Conservation (phyloP, 169 alveolate genomes). For the Cardiosporidium cionae region DNA sequence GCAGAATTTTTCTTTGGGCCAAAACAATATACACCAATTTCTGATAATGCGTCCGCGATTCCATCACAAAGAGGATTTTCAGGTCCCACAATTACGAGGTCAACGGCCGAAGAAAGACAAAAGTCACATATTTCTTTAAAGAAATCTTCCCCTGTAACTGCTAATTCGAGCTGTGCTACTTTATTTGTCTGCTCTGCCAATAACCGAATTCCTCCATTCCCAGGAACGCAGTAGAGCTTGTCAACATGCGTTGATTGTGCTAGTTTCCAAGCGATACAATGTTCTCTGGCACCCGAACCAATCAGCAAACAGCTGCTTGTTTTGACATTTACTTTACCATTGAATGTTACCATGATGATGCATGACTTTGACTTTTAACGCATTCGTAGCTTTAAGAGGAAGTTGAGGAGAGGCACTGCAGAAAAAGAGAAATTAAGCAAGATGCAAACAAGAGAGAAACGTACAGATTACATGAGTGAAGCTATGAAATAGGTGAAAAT, state of each 20-base stretch:
- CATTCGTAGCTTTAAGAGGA: too few species aligned
- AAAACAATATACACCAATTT: conserved; percentile 12
- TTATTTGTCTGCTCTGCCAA: not conserved
- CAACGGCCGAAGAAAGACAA: not conserved
- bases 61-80: conserved; percentile 19
- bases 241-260: conserved; percentile 2
- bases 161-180: not conserved
- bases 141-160: not conserved
- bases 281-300: conserved; percentile 15
- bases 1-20: conserved; percentile 37
- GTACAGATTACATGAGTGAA: too few species aligned
- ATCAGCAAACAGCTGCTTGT: too few species aligned
- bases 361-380: too few species aligned
- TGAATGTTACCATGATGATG: too few species aligned
- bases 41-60: conserved; percentile 10
- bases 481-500: too few species aligned
- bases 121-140: not conserved
- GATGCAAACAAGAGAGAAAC: too few species aligned
- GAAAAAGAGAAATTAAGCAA: too few species aligned
- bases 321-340: too few species aligned
- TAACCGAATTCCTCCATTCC: conserved; percentile 16
- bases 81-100: conserved; percentile 15
- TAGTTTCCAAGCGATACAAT: conserved; percentile 2
- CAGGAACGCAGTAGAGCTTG: not conserved
- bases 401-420: too few species aligned